Base-by-base conservation (phyloP, 1,284 basidiomycete species). In the Sutorius eximius region DNA sequence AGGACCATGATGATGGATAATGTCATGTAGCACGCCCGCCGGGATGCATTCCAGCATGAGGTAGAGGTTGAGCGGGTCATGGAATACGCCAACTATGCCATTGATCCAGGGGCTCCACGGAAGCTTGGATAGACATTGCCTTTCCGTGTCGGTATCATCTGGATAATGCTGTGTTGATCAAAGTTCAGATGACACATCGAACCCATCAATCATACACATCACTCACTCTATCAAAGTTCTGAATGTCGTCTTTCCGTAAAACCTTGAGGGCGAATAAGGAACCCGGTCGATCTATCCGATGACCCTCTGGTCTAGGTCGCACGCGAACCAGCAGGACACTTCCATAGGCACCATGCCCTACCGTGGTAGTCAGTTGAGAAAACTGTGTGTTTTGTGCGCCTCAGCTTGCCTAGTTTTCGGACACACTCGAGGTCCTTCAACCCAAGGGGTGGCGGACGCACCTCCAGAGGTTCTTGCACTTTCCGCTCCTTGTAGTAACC, bases 71-170 rank as follows among this genome's bases (percentile, higher is more conserved):
- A 66, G 59, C 0, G 65, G 29, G 63, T 85, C 83, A 41, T 72
- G 60, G 60, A 82, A 79, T 1, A 64, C 68, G 49, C 74, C 68
- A 29, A 82, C 54, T 6, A 81, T 61, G 4, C 77, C 77, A 13
- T 70, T 67, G 40, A 82, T 59, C 68, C 81, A 83, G 0, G 82
- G 77, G 48, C 73, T 77, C 83, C 82, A 84, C 4, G 74, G 73
- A 15, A 83, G 68, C 34, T 59, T 54, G 24, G 63, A 59, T 13
- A 83, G 73, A 6, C 61, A 57, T 10, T 63, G 60, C 33, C 76
- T 73, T 67, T 84, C 82, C 7, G 59, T 51, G 49, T 80, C 68
- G 33, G 69, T 70, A 22, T 69, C 59, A 5, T 64, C 57, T 34
- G 61, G 57, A 38, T 53, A 51, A 63, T 63, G 41, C 67, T 67